Conservation (phyloP, 257 asterid genomes). For the Petunia secreta region DNA sequence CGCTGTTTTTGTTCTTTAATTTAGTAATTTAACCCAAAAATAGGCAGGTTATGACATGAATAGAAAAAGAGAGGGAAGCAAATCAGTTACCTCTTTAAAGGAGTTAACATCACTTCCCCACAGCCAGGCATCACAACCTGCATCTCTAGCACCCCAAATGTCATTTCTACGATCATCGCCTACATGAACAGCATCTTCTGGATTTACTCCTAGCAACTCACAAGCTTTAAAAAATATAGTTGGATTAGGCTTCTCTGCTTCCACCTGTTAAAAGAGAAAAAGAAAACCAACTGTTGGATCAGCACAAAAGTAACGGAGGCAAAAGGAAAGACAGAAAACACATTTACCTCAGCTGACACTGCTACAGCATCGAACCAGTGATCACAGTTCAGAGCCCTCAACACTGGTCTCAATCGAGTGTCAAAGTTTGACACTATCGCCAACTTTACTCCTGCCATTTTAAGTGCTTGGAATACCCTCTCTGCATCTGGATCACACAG, state of each 20-base stretch:
- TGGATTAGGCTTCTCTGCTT: constrained; percentile 99
- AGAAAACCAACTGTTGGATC: background rate
- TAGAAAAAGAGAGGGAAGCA: background rate
- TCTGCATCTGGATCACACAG: constrained; percentile 91
- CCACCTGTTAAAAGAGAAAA: constrained; percentile 62
- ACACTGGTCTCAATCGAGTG: constrained; percentile 80
- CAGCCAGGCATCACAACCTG: constrained; percentile 99
- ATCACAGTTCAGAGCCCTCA: constrained; percentile 87
- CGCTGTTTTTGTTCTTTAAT: background rate
- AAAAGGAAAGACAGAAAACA: constrained; percentile 11
- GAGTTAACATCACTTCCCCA: constrained; percentile 96
- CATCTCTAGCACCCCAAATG: constrained; percentile 98
- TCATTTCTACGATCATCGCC: constrained; percentile 99
- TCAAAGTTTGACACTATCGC: constrained; percentile 96
- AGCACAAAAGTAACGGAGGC: background rate
- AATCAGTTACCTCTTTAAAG: constrained; percentile 80
- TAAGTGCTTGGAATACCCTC: constrained; percentile 77
- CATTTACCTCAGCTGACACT: constrained; percentile 91
- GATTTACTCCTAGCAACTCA: constrained; percentile 81
- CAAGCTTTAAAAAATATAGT: constrained; percentile 93
- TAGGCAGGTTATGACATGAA: background rate
- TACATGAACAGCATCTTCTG: constrained; percentile 95
- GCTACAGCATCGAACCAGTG: constrained; percentile 99
- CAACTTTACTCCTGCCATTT: constrained; percentile 77
- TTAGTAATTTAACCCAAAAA: background rate